Percentiles rank a stretch among this genome's conserved stretches.
These are phyloP conservation scores for Francoa sonchifolia DNA, from an alignment of 441 rosid species.

Conservation along the genomic window DNA sequence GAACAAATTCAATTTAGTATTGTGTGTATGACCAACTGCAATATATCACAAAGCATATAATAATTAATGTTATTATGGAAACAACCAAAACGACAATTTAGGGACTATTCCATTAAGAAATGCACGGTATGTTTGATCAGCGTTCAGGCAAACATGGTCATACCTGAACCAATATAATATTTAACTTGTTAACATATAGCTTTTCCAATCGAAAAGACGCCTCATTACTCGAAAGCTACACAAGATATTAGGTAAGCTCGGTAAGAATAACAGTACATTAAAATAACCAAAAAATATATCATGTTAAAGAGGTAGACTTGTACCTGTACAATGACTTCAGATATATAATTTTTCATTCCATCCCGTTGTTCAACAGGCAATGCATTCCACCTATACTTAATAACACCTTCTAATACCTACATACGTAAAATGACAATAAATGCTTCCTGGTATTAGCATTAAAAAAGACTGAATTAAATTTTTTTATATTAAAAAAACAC, in stretches of 20 bases:
- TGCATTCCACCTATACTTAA: constrained; percentile 98
- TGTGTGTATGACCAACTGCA: no score
- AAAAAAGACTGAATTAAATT: no score
- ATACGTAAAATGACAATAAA: constrained; percentile 7
- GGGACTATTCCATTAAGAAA: no score
- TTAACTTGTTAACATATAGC: constrained; percentile 90
- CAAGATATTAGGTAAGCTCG: neutral
- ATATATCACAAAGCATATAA: no score
- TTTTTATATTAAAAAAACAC: no score
- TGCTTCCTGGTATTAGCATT: no score
- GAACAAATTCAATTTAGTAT: no score
- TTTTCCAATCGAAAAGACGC: constrained; percentile 76
- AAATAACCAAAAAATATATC: neutral
- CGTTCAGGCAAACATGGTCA: no score
- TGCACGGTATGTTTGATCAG: no score
- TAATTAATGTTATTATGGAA: no score
- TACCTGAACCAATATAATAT: constrained; percentile 98
- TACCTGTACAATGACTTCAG: constrained; percentile 99
- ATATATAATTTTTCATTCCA: constrained; percentile 99
- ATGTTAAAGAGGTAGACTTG: neutral
- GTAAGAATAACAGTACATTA: constrained; percentile 1
- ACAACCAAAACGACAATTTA: no score
- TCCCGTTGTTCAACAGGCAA: constrained; percentile 95
- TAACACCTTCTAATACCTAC: constrained; percentile 97
- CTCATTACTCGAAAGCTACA: constrained; percentile 83